Conservation (phyloP, 768 basidiomycete species). For the Mycena chlorophos region DNA sequence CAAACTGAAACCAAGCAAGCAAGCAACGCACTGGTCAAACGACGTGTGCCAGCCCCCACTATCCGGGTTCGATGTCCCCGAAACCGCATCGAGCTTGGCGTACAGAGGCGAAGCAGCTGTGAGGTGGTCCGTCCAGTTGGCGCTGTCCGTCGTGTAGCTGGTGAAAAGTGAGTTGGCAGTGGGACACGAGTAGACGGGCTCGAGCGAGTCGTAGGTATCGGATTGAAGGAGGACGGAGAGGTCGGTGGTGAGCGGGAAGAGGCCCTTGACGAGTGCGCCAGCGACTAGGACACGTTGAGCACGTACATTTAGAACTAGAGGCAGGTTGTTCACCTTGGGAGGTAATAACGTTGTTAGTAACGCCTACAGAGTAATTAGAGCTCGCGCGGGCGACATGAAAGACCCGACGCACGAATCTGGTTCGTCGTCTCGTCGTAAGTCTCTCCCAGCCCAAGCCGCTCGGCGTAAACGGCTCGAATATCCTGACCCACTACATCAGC, state of each 20-base stretch:
- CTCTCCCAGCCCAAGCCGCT: conserved; percentile 38
- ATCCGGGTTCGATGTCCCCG: conserved; percentile 41
- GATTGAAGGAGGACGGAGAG: conserved; percentile 41
- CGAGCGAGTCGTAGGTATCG: conserved; percentile 45
- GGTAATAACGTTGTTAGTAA: conserved; percentile 55
- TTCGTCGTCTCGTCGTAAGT: conserved; percentile 33
- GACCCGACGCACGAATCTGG: conserved; percentile 37
- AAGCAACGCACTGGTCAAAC: conserved; percentile 49
- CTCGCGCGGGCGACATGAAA: neutral
- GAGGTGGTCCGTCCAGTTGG: conserved; percentile 46
- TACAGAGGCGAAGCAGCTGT: conserved; percentile 39
- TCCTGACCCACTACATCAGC: conserved; percentile 30
- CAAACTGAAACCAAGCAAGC: too few species aligned
- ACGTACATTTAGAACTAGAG: neutral
- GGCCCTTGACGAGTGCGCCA: conserved; percentile 43
- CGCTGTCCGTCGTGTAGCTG: conserved; percentile 41
- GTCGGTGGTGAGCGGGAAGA: conserved; percentile 42
- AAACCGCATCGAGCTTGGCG: conserved; percentile 42
- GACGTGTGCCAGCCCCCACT: conserved; percentile 49
- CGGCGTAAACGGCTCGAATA: conserved; percentile 45
- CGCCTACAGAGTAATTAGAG: conserved; percentile 30
- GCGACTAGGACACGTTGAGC: conserved; percentile 32
- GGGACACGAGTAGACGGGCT: conserved; percentile 46
- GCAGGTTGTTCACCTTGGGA: conserved; percentile 38
- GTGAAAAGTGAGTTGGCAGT: conserved; percentile 35